phyloP scores from a whole-genome alignment of 1,139 yeast genomes.

The Candida sojae region DNA sequence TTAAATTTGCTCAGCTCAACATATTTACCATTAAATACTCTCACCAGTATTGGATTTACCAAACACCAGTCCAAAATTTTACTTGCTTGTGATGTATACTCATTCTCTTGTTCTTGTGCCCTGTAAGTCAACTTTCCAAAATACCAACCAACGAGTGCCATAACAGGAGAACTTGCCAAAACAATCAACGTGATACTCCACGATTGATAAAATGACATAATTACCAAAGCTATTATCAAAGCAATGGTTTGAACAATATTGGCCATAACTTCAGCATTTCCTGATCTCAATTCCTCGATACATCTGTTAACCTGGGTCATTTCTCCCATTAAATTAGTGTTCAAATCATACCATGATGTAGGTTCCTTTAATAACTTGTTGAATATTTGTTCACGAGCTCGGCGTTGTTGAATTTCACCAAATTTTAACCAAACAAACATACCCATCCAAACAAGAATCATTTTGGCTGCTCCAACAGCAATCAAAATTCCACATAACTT shows the following conservation, averaged over 20 bases:
- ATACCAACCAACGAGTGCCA: conserved; percentile 48
- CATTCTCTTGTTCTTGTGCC: conserved; percentile 60
- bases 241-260: conserved; percentile 52
- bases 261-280: conserved; percentile 70
- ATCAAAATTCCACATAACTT: conserved; percentile 55
- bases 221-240: conserved; percentile 56
- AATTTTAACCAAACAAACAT: conserved; percentile 64
- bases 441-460: conserved; percentile 56
- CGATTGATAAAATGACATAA: conserved; percentile 71
- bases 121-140: conserved; percentile 55
- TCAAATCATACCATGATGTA: conserved; percentile 62
- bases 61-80: conserved; percentile 72
- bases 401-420: conserved; percentile 70
- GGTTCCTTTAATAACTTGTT: conserved; percentile 22
- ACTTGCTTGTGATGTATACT: conserved; percentile 55
- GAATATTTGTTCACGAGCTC: conserved; percentile 53
- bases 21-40: conserved; percentile 59
- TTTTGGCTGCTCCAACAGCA: conserved; percentile 56
- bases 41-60: conserved; percentile 57
- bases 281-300: conserved; percentile 73
- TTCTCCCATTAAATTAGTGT: conserved; percentile 58
- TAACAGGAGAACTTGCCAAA: conserved; percentile 70
- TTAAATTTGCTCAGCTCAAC: conserved; percentile 51
- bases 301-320: conserved; percentile 70
- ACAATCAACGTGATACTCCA: conserved; percentile 84